A percentile compares a stretch with the other conserved stretches of the same genome.
Conservation (phyloP, 1,284 basidiomycete species). For the Mycena citricolor region DNA sequence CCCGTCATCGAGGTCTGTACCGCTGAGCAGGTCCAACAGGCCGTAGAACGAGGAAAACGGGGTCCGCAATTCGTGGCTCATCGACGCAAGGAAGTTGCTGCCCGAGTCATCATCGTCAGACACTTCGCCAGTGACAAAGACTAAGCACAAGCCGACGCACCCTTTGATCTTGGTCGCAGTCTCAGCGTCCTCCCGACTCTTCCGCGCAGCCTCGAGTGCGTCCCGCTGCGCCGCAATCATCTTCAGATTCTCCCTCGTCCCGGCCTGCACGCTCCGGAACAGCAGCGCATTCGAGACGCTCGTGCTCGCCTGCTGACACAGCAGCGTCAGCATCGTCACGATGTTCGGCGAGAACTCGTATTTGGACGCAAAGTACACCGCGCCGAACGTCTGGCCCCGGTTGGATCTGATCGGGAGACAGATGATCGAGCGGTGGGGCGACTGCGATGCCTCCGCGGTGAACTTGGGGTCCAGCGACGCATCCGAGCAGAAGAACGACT, state of each 20-base stretch:
- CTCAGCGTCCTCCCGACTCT: slow-evolving; percentile 66
- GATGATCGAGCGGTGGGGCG: slow-evolving; percentile 56
- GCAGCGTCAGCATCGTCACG: slow-evolving; percentile 59
- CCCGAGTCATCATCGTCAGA: too few relatives aligned
- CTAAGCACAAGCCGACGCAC: too few relatives aligned
- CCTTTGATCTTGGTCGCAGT: slow-evolving; percentile 57
- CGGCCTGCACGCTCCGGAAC: slow-evolving; percentile 69
- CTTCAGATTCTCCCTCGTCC: slow-evolving; percentile 68
- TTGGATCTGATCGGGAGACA: slow-evolving; percentile 72
- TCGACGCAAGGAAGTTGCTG: slow-evolving; percentile 69
- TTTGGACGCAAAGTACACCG: slow-evolving; percentile 58
- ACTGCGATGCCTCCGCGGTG: slow-evolving; percentile 61
- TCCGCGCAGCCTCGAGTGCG: slow-evolving; percentile 63
- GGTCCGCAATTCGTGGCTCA: slow-evolving; percentile 72
- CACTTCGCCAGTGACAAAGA: too few relatives aligned
- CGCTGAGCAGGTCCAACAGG: slow-evolving; percentile 63
- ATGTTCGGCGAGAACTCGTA: slow-evolving; percentile 61
- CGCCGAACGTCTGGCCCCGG: slow-evolving; percentile 63
- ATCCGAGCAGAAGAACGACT: slow-evolving; percentile 58
- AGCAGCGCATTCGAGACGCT: slow-evolving; percentile 71
- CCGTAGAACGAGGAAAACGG: slow-evolving; percentile 78
- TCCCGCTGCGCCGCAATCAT: slow-evolving; percentile 70
- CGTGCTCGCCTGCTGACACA: slow-evolving; percentile 73
- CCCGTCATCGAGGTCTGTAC: slow-evolving; percentile 62
- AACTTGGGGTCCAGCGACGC: slow-evolving; percentile 63